phyloP scores from a whole-genome alignment of 768 basidiomycete species.

The Lactarius quietus region DNA sequence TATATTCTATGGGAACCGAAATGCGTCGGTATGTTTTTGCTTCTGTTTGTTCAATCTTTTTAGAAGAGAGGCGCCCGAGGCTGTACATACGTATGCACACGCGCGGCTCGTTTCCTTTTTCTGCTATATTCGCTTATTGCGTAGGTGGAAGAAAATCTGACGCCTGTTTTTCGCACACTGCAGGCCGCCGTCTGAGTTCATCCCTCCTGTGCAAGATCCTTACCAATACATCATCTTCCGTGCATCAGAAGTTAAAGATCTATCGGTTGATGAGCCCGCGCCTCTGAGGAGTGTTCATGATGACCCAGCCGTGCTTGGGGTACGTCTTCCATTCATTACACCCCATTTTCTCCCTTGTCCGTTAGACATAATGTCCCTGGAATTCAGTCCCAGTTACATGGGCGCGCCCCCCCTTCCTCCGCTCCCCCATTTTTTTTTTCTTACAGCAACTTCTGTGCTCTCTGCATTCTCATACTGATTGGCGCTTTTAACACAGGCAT shows the following conservation, averaged over 20 bases:
- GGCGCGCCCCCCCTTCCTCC: slow-evolving; percentile 26
- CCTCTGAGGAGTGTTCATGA: slow-evolving; percentile 63
- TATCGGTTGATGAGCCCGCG: slow-evolving; percentile 73
- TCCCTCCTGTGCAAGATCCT: slow-evolving; percentile 77
- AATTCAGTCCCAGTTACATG: slow-evolving; percentile 6
- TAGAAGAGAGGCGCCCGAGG: slow-evolving; percentile 47
- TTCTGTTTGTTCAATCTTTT: neutral
- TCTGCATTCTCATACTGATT: slow-evolving; percentile 11
- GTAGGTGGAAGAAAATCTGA: slow-evolving; percentile 8
- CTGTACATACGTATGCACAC: slow-evolving; percentile 56
- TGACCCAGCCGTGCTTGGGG: slow-evolving; percentile 82
- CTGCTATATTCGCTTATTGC: neutral
- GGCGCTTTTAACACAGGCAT: slow-evolving; percentile 39
- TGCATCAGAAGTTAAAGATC: slow-evolving; percentile 84
- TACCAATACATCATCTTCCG: slow-evolving; percentile 91
- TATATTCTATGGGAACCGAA: slow-evolving; percentile 89
- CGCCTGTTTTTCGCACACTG: slow-evolving; percentile 32
- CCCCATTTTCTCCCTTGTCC: slow-evolving; percentile 21
- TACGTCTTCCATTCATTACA: slow-evolving; percentile 38
- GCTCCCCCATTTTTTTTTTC: slow-evolving; percentile 51
- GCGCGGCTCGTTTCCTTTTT: slow-evolving; percentile 53
- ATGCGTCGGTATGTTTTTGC: slow-evolving; percentile 58
- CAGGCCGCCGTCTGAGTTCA: slow-evolving; percentile 72
- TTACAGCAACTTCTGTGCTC: slow-evolving; percentile 32
- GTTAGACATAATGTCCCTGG: slow-evolving; percentile 48